Evolutionary conservation across 495 filamentous ascomycete species (phyloP), one percentile per base, ranked within the genome.

Genomic region (Parmelia sp.): DNA sequence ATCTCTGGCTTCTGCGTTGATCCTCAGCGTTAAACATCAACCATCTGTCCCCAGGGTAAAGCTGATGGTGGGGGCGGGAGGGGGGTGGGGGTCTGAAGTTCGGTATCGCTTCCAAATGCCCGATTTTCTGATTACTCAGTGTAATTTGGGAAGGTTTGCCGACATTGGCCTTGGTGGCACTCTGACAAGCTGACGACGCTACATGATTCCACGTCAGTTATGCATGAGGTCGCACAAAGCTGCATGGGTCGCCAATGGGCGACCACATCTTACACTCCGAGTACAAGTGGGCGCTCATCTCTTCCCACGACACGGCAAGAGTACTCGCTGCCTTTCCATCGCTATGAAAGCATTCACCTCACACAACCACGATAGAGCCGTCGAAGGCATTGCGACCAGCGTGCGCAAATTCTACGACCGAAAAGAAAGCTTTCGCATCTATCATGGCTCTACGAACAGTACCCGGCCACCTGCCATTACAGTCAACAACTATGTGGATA

Each of bases 371-470:
- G 66, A 76, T 3, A 59, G 68, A 31, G 75, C 74, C 9, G 81
- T 86, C 31, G 61, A 69, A 21, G 31, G 68, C 29, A 77, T 86
- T 61, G 72, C 85, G 29, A 62, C 75, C 9, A 69, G 73, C 15
- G 82, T 89, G 21, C 77, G 80, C 60, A 63, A 71, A 39, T 85
- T 84, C 75, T 85, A 84, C 74, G 73, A 83, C 23, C 76, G 78
- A 23, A 74, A 78, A 37, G 77, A 85, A 65, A 80, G 83, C 21
- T 93, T 89, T 75, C 84, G 89, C 60, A 90, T 93, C 74, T 84
- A 77, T 74, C 89, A 92, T 78, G 89, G 90, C 64, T 85, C 85
- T 0, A 91, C 89, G 37, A 92, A 91, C 74, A 86, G 80, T 72
- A 92, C 88, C 23, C 85, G 88, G 1, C 79, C 77, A 7, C 70